Percentiles rank a stretch among this genome's conserved stretches.
These are phyloP conservation scores for Boletus reticulatus DNA, from an alignment of 768 basidiomycete species.

Conservation along the genomic window DNA sequence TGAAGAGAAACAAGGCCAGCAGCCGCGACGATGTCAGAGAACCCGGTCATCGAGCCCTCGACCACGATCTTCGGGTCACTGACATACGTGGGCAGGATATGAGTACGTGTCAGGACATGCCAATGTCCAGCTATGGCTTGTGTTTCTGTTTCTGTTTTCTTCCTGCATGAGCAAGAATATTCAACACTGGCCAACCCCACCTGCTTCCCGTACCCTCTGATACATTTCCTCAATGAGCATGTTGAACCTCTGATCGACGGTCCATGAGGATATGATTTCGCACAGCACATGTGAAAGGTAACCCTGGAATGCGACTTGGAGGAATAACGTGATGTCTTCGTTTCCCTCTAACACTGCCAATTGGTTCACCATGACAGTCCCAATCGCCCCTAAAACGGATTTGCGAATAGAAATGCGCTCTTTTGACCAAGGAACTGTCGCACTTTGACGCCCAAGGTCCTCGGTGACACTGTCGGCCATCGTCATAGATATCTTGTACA, in stretches of 20 bases:
- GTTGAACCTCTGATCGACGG: not conserved
- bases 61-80: not conserved
- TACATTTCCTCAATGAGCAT: not conserved
- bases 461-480: not conserved
- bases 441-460: not conserved
- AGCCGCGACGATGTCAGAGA: not conserved
- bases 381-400: not conserved
- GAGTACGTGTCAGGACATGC: slow-evolving; percentile 2
- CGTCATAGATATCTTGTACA: not conserved
- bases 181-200: not conserved
- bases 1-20: not conserved
- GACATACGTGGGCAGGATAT: not conserved
- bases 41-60: not conserved
- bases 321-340: not conserved
- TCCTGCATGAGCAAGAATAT: not conserved
- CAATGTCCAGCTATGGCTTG: slow-evolving; percentile 4
- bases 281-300: not conserved
- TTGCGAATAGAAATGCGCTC: not conserved
- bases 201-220: not conserved
- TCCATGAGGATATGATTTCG: slow-evolving; percentile 8
- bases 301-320: slow-evolving; percentile 10
- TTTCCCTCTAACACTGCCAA: not conserved
- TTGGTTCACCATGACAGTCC: not conserved
- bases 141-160: not conserved
- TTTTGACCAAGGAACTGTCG: not conserved